A percentile compares a stretch with the other conserved stretches of the same genome.
Evolutionary conservation across 2,329 filamentous ascomycete genomes (phyloP).

Genomic region (Colletotrichum liriopes): DNA sequence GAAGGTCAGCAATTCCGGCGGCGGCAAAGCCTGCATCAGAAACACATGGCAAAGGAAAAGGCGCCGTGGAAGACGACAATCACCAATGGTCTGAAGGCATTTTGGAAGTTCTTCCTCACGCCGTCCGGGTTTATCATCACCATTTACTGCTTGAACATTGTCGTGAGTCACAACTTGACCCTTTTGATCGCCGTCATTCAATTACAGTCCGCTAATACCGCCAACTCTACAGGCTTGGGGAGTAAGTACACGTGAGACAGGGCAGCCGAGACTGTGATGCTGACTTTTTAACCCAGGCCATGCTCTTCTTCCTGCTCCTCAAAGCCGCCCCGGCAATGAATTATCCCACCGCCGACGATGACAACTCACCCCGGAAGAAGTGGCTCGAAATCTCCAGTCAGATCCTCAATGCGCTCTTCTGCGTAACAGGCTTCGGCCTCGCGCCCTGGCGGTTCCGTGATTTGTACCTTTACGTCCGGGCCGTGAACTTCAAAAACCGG

Average conservation of each 20-base stretch:
- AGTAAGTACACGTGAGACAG: conserved; percentile 42
- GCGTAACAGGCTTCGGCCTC: conserved; percentile 87
- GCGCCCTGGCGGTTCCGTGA: conserved; percentile 75
- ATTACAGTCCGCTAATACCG: conserved; percentile 1
- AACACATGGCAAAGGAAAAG: conserved; percentile 45
- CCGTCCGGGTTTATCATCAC: conserved; percentile 49
- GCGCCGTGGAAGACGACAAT: conserved; percentile 48
- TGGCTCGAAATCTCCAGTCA: conserved; percentile 43
- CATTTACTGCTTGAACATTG: conserved; percentile 50
- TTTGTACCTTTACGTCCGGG: conserved; percentile 43
- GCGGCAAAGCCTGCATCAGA: conserved; percentile 45
- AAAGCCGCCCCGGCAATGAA: conserved; percentile 47
- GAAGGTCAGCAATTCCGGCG: conserved; percentile 34
- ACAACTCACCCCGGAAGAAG: conserved; percentile 44
- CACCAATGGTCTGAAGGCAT: conserved; percentile 47
- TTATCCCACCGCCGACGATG: conserved; percentile 42
- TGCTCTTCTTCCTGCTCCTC: conserved; percentile 50
- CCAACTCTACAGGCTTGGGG: conserved; percentile 45
- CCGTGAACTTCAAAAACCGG: conserved; percentile 42
- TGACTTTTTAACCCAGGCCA: conserved; percentile 43
- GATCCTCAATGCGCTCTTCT: conserved; percentile 80
- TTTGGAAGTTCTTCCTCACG: conserved; percentile 51
- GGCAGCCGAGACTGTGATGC: background rate
- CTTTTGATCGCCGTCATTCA: background rate
- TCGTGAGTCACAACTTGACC: conserved; percentile 41